Evolutionary conservation across 2,329 filamentous ascomycete species (phyloP), one percentile per base, ranked within the genome.

Genomic region (Colletotrichum salicis): DNA sequence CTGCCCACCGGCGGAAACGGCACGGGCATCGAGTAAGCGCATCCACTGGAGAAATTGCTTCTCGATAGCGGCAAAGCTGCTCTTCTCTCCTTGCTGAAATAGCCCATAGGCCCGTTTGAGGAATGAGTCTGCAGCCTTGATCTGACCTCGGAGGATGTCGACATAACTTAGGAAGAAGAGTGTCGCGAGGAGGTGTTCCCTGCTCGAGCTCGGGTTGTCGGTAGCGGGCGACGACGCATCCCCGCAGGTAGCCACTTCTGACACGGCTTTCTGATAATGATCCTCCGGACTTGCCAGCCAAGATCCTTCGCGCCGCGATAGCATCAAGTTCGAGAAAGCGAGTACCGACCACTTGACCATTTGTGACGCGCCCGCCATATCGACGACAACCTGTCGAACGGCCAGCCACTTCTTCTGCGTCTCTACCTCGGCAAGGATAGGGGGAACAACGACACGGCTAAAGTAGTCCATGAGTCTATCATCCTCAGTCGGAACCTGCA

Each of bases 101-200:
- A 88, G 77, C 11, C 67, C 55, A 69, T 88, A 87, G 1, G 87
- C 86, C 13, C 84, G 81, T 71, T 87, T 83, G 8, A 89, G 78
- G 54, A 88, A 85, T 1, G 81, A 78, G 73, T 88, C 86, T 0
- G 86, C 86, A n/a, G 82, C 80, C 27, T 81, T 79, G 5, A 84
- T 81, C n/a, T 80, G 78, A 11, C 79, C 81, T 67, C 84, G 82
- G 5, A 86, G 76, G 12, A 86, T 83, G 72, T 88, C 86, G 27
- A 87, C 85, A 71, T 89, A 89, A 59, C 85, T 86, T 3, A 89
- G 80, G 68, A 89, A 85, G 77, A 89, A 89, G 10, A 88, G 75
- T 0, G 86, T 82, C 1, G 86, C 86, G 6, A 89, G 80, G 4
- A 87, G 78, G 51, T 86, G 78, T 71, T 86, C 83, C 4, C 83